Base-by-base conservation (phyloP, 331 rosid genomes). In the Saraca asoca region DNA sequence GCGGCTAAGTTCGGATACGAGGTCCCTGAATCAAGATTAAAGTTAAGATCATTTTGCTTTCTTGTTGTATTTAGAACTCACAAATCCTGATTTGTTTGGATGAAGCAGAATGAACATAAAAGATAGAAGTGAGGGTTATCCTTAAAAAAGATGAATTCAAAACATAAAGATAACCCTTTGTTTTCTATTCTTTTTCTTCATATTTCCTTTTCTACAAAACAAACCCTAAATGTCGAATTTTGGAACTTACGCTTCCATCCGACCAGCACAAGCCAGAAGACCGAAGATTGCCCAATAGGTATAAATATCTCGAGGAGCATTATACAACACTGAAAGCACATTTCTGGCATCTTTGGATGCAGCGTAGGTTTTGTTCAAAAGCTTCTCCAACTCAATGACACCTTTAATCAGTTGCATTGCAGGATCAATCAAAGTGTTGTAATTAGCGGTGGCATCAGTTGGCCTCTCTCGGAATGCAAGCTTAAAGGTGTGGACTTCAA, bases 301-400 rank as follows among this genome's bases (percentile, higher is more conserved):
- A 54, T 15, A 20, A 33, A 39, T 14, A 12, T 52, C 57, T 14
- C 2, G 57, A 5, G 6, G 29, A 5, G 20, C 57, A 5, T 12
- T 63, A 2, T 13, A 31, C 31, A 14, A 10, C 2, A 9, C 16
- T 14, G 69, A 9, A 0, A 46, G 45, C 5, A 50, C 64, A 24
- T 24, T 9, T 51, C 52, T 0, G 31, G 37, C 31, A 24, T 24
- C 1, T 24, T 24, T 24, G 31, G 31, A 24, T 3, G 31, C 3
- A 13, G 44, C 58, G 20, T 44, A 29, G n/a, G 13, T 35, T 5
- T 18, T 10, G 43, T 2, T 10, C 0, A 74, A 39, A 5, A 68
- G 65, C 59, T 61, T 53, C 64, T 75, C 74, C 24, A 66, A 13
- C 51, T 74, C 69, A 18, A 15, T 15, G 69, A 74, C 18, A 18